Base-by-base conservation (phyloP, 139 green algal genomes). In the Chlorella sp. region DNA sequence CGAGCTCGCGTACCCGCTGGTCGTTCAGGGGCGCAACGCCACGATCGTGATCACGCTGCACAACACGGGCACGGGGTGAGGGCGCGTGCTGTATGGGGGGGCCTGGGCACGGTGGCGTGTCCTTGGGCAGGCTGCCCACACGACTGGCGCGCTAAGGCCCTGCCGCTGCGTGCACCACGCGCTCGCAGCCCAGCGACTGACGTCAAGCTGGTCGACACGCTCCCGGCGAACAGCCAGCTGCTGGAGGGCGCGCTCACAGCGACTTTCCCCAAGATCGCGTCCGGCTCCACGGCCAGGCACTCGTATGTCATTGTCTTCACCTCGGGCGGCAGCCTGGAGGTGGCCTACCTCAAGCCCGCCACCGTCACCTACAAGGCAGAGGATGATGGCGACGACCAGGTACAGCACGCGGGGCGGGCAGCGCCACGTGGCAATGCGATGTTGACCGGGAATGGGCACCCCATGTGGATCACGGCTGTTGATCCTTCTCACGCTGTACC, bases 21-120 rank as follows among this genome's bases (percentile, higher is more conserved):
- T 72, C 2, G 67, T 72, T 27, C 67, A 72, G 49, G 67, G 67
- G n/a, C 49, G 49, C n/a, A 72, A 72, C 29, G 42, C 31, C 24
- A 72, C 67, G 3, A 34, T 72, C 31, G 35, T 31, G 10, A 34
- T 62, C 67, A 49, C 51, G 42, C 27, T 72, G 35, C 22, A 42
- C 67, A 72, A 72, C 42, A 24, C n/a, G 2, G 67, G 67, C 42
- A 65, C n/a, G 29, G 24, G 49, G 67, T 72, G n/a, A n/a, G n/a
- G n/a, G n/a, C n/a, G n/a, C n/a, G n/a, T n/a, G n/a, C n/a, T n/a
- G n/a, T n/a, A n/a, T n/a, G n/a, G n/a, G n/a, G n/a, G n/a, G n/a
- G n/a, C n/a, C n/a, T n/a, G n/a, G n/a, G n/a, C n/a, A n/a, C n/a
- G n/a, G n/a, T n/a, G n/a, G n/a, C n/a, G n/a, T n/a, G n/a, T n/a